Base-by-base conservation (phyloP, 495 filamentous ascomycete genomes). In the Gamarada debralockiae region DNA sequence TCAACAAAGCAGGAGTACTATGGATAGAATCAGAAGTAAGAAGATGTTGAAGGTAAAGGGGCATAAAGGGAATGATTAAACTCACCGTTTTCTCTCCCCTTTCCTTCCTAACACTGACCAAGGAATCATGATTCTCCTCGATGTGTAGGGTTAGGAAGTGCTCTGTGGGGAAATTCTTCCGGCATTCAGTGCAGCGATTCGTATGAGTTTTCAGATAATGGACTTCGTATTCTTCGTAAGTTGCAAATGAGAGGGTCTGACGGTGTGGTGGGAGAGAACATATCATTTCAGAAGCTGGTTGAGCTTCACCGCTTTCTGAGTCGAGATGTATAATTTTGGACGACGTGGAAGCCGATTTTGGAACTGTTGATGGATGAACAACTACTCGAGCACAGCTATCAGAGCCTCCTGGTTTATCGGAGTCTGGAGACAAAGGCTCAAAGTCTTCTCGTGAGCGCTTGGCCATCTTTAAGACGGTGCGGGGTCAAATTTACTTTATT, bases 111-210 rank as follows among this genome's bases (percentile, higher is more conserved):
- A 86, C 79, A 31, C 79, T 82, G 33, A 72, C 74, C 40, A 97
- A 73, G 1, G 87, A 75, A 71, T 98, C 92, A 71, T 98, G 93
- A 53, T 87, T 89, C 67, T 98, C 93, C 56, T 87, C 81, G 55
- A 97, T 95, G 67, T 98, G 93, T 2, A 98, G 63, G 57, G 78
- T 73, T 50, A 98, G 70, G 46, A 93, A 85, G 61, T 78, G 73
- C 33, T 77, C 72, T 0, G 83, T 85, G 2, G 85, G 86, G 54
- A 92, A 87, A 59, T 90, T 92, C 70, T 80, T 90, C 44, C 77
- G 72, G 65, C 89, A 97, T 55, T 90, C 84, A 3, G 79, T 69
- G 58, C 93, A 98, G 20, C 93, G 81, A 67, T 98, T 92, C 34
- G 79, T 81, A 66, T 98, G 93, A 0, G 76, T 66, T 61, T 90